Conservation (phyloP, 148 eudicot genomes). For the Selenicereus undatus region DNA sequence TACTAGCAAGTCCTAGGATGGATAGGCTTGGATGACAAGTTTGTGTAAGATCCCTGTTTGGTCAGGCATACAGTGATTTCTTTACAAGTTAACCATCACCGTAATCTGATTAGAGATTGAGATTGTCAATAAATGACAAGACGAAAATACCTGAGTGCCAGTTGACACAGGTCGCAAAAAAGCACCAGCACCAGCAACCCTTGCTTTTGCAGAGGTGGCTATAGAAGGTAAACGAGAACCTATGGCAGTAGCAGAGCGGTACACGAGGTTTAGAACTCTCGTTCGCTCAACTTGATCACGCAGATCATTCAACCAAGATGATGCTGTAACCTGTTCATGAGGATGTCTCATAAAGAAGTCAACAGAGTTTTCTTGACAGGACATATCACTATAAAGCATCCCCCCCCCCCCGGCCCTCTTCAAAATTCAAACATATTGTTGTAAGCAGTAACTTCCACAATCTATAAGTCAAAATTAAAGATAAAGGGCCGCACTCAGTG, state of each 20-base stretch:
- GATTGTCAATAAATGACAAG: background rate
- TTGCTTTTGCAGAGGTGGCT: constrained; percentile 75
- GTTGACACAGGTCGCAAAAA: constrained; percentile 80
- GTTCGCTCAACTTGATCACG: constrained; percentile 92
- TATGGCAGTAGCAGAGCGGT: constrained; percentile 90
- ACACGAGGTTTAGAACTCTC: constrained; percentile 75
- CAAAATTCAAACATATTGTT: too few relatives aligned
- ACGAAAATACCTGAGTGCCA: constrained; percentile 65
- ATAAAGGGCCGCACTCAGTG: background rate
- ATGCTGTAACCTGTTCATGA: constrained; percentile 73
- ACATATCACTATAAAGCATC: background rate
- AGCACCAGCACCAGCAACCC: constrained; percentile 92
- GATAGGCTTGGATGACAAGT: background rate
- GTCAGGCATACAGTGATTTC: background rate
- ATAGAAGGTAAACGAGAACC: constrained; percentile 92
- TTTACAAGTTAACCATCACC: background rate
- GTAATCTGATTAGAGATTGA: background rate
- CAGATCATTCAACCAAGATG: constrained; percentile 92
- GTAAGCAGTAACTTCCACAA: too few relatives aligned
- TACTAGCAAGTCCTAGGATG: background rate
- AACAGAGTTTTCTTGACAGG: background rate
- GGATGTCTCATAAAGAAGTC: background rate
- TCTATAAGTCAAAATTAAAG: background rate
- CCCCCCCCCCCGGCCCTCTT: too few relatives aligned
- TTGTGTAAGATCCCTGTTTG: background rate